Evolutionary conservation across 768 basidiomycete genomes (phyloP).

Genomic region (Tulasnella sp.): DNA sequence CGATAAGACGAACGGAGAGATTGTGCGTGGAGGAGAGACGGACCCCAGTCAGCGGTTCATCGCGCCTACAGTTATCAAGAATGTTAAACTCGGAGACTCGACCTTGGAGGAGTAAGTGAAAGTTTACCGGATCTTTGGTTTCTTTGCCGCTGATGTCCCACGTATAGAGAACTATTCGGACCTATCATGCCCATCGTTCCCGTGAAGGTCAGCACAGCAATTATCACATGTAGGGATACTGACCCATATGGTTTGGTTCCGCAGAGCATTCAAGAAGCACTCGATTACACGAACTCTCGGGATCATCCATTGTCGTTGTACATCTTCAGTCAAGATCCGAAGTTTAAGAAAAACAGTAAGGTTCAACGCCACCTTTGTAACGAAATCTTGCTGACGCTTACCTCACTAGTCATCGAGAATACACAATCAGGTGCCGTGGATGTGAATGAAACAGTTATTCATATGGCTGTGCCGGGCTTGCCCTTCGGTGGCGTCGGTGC

Average conservation of each 20-base stretch:
- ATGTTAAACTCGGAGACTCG: constrained; percentile 36
- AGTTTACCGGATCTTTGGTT: background rate
- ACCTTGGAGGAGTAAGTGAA: constrained; percentile 59
- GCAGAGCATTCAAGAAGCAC: constrained; percentile 49
- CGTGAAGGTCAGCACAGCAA: constrained; percentile 32
- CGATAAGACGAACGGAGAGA: constrained; percentile 20
- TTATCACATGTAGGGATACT: background rate
- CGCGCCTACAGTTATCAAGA: constrained; percentile 3
- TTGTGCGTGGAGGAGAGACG: background rate
- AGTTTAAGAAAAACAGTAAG: constrained; percentile 50
- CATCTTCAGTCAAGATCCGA: constrained; percentile 51
- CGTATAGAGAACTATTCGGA: constrained; percentile 38
- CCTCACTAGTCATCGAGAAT: constrained; percentile 43
- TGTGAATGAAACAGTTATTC: constrained; percentile 60
- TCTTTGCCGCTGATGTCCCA: background rate
- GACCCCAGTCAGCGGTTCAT: background rate
- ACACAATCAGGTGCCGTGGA: constrained; percentile 61
- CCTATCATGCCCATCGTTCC: constrained; percentile 66
- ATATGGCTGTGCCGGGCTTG: constrained; percentile 42
- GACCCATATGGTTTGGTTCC: background rate
- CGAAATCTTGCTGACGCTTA: background rate
- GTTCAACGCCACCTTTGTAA: background rate
- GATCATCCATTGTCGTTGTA: constrained; percentile 68
- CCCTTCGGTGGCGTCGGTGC: constrained; percentile 65
- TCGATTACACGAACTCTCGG: constrained; percentile 49